Evolutionary conservation across 192 early-diverging fungal species (phyloP), one percentile per base, ranked within the genome.

Genomic region (Powellomyces hirtus): DNA sequence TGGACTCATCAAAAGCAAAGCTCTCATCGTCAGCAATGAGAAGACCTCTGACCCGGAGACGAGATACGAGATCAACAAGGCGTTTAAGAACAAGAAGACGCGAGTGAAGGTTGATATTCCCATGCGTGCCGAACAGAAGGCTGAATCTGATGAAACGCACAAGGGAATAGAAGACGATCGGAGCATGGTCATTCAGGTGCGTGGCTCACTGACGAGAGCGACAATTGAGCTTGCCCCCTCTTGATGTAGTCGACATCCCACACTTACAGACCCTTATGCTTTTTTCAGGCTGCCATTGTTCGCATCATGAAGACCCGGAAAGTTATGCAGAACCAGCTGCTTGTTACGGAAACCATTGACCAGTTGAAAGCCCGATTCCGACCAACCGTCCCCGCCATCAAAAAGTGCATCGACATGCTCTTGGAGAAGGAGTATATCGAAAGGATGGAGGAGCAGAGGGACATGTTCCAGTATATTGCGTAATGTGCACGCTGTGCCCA

Each of bases 291-390:
- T 5, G 96, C 97, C 0, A 96, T 99, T 82, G 97, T 99, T 38
- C 92, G 97, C 20, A 94, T 99, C 68, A 99, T 99, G 97, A 99
- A 99, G 83, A 92, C 95, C 1, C 90, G 96, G 35, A 95, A 98
- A 78, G 83, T 83, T 40, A 78, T 98, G 80, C 88, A 90, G 64
- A 92, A 97, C 73, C 80, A 88, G 7, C 79, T 85, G 36, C 84
- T 99, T 16, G 88, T 99, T 42, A 82, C 90, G 36, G 96, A 98
- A 62, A 92, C 94, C 4, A 93, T 98, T 53, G 76, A 84, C 11
- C 93, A 96, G 65, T 86, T 97, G 52, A 78, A 89, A 53, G 81
- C 91, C 37, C 84, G 94, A 27, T 99, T 98, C 83, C 90, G 91
- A 72, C 94, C 97, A 5, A 84, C 89, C 68, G 82, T 97, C 34